Conservation (phyloP, 2,329 filamentous ascomycete species). For the Thelonectria rubi region DNA sequence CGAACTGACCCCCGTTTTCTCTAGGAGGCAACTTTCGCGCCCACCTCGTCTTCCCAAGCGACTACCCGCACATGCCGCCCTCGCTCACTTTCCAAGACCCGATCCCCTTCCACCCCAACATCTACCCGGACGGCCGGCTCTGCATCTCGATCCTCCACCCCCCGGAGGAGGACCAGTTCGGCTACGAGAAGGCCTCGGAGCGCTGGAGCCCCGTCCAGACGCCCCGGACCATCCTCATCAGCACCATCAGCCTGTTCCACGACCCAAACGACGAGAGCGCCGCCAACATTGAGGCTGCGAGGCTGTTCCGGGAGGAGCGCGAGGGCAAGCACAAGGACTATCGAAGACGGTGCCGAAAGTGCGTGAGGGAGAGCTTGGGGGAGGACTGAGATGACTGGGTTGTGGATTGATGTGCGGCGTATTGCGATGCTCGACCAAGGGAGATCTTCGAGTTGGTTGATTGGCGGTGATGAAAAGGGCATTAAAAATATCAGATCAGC, state of each 20-base stretch:
- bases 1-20: slow-evolving; percentile 21
- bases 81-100: slow-evolving; percentile 87
- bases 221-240: slow-evolving; percentile 91
- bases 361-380: slow-evolving; percentile 83
- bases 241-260: slow-evolving; percentile 90
- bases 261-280: slow-evolving; percentile 95
- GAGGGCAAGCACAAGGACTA: slow-evolving; percentile 74
- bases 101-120: slow-evolving; percentile 91
- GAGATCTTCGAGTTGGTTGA: slow-evolving; percentile 18
- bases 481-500: slow-evolving; percentile 23
- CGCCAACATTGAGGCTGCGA: slow-evolving; percentile 92
- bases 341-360: slow-evolving; percentile 77
- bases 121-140: slow-evolving; percentile 86
- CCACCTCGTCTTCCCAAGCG: slow-evolving; percentile 79
- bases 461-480: slow-evolving; percentile 20
- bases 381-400: slow-evolving; percentile 60
- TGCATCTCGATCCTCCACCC: slow-evolving; percentile 98
- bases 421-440: background rate
- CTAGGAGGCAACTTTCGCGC: slow-evolving; percentile 92
- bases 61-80: slow-evolving; percentile 89
- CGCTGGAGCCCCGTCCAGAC: slow-evolving; percentile 96
- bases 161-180: slow-evolving; percentile 91
- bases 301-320: slow-evolving; percentile 83
- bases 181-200: slow-evolving; percentile 90
- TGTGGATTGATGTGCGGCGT: background rate